These are phyloP conservation scores for Lentinus polychrous DNA, from an alignment of 1,284 basidiomycete species.

Conservation along the genomic window DNA sequence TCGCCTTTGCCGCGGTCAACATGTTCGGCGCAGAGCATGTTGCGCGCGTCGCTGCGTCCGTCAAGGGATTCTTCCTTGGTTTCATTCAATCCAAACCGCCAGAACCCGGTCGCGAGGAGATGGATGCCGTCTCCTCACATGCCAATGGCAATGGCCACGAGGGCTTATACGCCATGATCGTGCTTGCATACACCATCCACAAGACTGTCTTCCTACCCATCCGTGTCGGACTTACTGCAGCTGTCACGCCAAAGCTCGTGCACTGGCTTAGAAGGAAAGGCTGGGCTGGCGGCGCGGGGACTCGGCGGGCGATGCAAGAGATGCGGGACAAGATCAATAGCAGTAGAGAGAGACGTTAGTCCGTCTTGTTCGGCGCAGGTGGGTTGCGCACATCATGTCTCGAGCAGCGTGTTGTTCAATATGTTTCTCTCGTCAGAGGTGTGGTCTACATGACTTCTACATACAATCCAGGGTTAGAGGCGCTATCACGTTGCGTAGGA, in stretches of 20 bases:
- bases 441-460: too few relatives aligned
- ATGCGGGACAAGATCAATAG: slow-evolving; percentile 46
- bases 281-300: slow-evolving; percentile 67
- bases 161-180: slow-evolving; percentile 84
- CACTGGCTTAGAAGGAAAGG: slow-evolving; percentile 69
- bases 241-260: slow-evolving; percentile 81
- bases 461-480: too few relatives aligned
- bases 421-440: too few relatives aligned
- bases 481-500: too few relatives aligned
- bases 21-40: slow-evolving; percentile 89
- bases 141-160: slow-evolving; percentile 39
- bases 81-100: slow-evolving; percentile 43
- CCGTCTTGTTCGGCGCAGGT: too few relatives aligned
- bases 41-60: slow-evolving; percentile 53
- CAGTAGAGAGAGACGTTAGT: slow-evolving; percentile 16
- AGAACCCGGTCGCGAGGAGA: slow-evolving; percentile 60
- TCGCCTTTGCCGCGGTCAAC: slow-evolving; percentile 83
- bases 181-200: slow-evolving; percentile 93
- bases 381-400: too few relatives aligned
- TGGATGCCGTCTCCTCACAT: slow-evolving; percentile 29
- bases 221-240: slow-evolving; percentile 84
- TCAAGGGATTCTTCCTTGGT: slow-evolving; percentile 43
- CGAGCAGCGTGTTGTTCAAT: too few relatives aligned
- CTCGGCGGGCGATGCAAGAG: slow-evolving; percentile 57
- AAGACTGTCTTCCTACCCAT: slow-evolving; percentile 93